Conservation (phyloP, 2,329 filamentous ascomycete species). For the Fusarium buxicola region DNA sequence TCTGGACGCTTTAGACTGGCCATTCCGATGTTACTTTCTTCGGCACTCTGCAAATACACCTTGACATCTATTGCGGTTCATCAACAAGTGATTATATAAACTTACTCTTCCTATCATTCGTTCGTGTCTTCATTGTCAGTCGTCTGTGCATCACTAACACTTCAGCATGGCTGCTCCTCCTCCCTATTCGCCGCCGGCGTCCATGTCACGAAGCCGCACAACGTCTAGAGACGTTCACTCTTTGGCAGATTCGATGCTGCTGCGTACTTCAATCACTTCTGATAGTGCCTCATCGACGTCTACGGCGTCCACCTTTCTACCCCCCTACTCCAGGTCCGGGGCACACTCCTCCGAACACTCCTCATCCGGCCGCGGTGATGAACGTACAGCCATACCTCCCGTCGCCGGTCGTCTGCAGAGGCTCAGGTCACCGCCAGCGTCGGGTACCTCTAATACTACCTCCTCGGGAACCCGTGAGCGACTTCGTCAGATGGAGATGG, state of each 20-base stretch:
- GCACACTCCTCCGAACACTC: not conserved
- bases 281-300: constrained; percentile 10
- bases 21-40: not conserved
- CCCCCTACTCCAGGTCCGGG: constrained; percentile 14
- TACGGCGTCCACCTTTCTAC: constrained; percentile 11
- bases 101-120: not conserved
- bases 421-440: constrained; percentile 1
- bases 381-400: not conserved
- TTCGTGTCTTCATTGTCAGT: not conserved
- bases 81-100: constrained; percentile 12
- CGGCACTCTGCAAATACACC: not conserved
- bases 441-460: constrained; percentile 14
- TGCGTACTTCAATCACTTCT: not conserved
- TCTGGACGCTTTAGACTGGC: not conserved
- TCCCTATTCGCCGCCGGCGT: constrained; percentile 14
- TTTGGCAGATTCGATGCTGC: not conserved
- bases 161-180: constrained; percentile 20
- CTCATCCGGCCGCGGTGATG: not conserved
- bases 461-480: constrained; percentile 19
- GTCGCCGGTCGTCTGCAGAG: constrained; percentile 5
- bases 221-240: not conserved
- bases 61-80: not conserved
- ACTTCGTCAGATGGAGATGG: constrained; percentile 21
- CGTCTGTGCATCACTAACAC: not conserved
- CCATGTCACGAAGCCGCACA: not conserved